Base-by-base conservation (phyloP, 2,329 filamentous ascomycete genomes). In the Neopestalotiopsis sp. region DNA sequence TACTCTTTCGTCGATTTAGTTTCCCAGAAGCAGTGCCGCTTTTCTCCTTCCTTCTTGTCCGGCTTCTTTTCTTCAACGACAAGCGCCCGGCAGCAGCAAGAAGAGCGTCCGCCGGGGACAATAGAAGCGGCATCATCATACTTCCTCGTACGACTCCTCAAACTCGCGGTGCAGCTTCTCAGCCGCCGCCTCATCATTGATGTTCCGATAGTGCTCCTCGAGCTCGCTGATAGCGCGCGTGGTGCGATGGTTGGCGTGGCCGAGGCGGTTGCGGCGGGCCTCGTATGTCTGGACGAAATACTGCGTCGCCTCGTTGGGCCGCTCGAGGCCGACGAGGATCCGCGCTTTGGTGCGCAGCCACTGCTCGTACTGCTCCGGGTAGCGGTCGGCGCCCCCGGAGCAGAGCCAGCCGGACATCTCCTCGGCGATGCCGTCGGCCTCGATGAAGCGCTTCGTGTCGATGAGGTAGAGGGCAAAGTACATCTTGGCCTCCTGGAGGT, bases 401-500 rank as follows among this genome's bases (percentile, higher is more conserved):
- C 24, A 4, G 24, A 66, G 53, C 64, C 64, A 66, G 2, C 2
- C 53, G 9, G 28, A 45, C 42, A 57, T 66, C 14, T 56, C 42
- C 24, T 66, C 64, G 28, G 53, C 42, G 14, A 66, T 24, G 13
- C 20, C 5, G 64, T 66, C 28, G 28, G 64, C 64, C 5, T 66
- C 64, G 64, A 20, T n/a, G 34, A 66, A 66, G 14, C 45, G 28
- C 28, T 58, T 32, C 24, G 24, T 45, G 28, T 66, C 45, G 10
- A 66, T 34, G 12, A 66, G 30, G 28, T 38, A 66, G 10, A 40
- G 14, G 9, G 24, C 45, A 45, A 57, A 66, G 53, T 66, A 57
- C 17, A 56, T 57, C 32, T 66, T 66, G 45, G 32, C 64, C 32
- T 57, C 53, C n/a, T 66, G 32, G 30, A 66, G 49, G 30, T 58